Conservation (phyloP, 306 rosid genomes). For the Casuarina equisetifolia region DNA sequence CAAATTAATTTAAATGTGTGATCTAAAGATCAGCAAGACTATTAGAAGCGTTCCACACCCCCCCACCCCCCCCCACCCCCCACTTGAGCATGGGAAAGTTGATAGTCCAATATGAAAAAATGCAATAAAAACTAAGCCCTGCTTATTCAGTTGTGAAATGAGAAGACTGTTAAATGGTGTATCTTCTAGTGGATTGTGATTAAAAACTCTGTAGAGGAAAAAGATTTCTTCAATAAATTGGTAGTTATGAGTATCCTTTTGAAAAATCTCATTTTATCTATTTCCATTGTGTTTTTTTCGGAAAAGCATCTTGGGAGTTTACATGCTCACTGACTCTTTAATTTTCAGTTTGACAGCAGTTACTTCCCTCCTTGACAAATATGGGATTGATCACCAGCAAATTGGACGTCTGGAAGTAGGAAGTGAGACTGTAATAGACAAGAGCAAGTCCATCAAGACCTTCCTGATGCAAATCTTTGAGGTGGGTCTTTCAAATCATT, state of each 20-base stretch:
- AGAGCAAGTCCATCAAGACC: constrained; percentile 98
- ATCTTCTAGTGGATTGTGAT: constrained; percentile 4
- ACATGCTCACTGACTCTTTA: constrained; percentile 27
- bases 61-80: neutral
- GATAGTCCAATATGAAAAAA: constrained; percentile 5
- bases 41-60: constrained; percentile 6
- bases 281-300: neutral
- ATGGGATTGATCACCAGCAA: constrained; percentile 82
- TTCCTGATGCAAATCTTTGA: constrained; percentile 97
- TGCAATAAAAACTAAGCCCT: constrained; percentile 7
- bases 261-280: neutral
- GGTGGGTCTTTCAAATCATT: constrained; percentile 44
- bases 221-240: neutral
- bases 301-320: constrained; percentile 6
- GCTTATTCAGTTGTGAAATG: constrained; percentile 7
- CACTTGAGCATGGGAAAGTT: constrained; percentile 4
- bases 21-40: constrained; percentile 6
- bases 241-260: constrained; percentile 2
- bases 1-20: constrained; percentile 2
- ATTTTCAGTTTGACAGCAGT: constrained; percentile 89
- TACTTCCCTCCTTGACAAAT: constrained; percentile 80
- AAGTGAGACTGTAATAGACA: constrained; percentile 98
- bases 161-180: neutral
- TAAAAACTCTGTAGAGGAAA: neutral
- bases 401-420: constrained; percentile 99